These are phyloP conservation scores for Pseudomonodictys pantanalensis DNA, from an alignment of 495 filamentous ascomycete genomes.

Conservation along the genomic window DNA sequence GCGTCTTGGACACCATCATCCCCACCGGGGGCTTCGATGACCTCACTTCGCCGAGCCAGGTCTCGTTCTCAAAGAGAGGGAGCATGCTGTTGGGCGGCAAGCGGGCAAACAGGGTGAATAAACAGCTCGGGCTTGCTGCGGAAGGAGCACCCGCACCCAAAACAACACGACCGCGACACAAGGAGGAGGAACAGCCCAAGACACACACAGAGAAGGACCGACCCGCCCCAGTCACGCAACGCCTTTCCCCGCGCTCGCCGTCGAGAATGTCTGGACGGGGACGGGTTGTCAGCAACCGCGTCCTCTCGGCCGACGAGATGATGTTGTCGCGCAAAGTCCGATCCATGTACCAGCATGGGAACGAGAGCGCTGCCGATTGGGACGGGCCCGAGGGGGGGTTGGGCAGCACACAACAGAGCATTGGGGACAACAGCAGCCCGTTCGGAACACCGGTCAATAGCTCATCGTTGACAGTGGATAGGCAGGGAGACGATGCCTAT, in stretches of 20 bases:
- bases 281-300: slow-evolving; percentile 40
- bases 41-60: slow-evolving; percentile 47
- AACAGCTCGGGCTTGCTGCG: slow-evolving; percentile 10
- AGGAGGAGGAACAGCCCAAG: slow-evolving; percentile 12
- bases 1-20: slow-evolving; percentile 55
- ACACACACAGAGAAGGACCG: background rate
- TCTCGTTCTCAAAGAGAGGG: slow-evolving; percentile 63
- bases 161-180: slow-evolving; percentile 1
- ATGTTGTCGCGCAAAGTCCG: slow-evolving; percentile 84
- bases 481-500: background rate
- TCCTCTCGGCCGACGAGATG: slow-evolving; percentile 76
- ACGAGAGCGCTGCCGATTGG: slow-evolving; percentile 53
- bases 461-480: slow-evolving; percentile 26
- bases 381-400: slow-evolving; percentile 45
- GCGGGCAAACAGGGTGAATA: slow-evolving; percentile 41
- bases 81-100: slow-evolving; percentile 62
- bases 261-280: slow-evolving; percentile 40
- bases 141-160: slow-evolving; percentile 20
- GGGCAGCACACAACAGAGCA: slow-evolving; percentile 56
- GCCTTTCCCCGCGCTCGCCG: slow-evolving; percentile 36
- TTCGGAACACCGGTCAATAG: slow-evolving; percentile 39
- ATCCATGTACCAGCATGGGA: slow-evolving; percentile 82
- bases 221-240: slow-evolving; percentile 2
- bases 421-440: slow-evolving; percentile 48
- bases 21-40: slow-evolving; percentile 55